Evolutionary conservation across 805 yeast species (phyloP).

Genomic region (Myxozyma neotropica): DNA sequence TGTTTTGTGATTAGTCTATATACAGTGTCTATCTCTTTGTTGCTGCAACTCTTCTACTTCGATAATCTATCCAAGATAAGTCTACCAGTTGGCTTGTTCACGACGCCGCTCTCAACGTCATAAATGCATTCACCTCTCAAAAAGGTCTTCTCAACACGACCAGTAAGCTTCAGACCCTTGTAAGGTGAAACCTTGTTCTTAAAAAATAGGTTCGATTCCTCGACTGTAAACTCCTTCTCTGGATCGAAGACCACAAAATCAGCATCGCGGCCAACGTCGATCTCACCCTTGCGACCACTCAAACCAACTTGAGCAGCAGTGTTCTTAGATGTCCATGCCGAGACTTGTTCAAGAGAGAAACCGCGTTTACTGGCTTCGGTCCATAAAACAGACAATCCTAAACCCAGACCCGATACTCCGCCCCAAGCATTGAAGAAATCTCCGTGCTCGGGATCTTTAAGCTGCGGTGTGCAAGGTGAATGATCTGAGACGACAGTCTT

Average conservation of each 20-base stretch:
- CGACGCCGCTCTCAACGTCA: conserved; percentile 37
- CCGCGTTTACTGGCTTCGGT: conserved; percentile 63
- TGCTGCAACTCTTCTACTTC: no score
- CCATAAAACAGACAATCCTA: conserved; percentile 79
- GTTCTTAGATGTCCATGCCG: conserved; percentile 76
- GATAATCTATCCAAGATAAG: conserved; percentile 25
- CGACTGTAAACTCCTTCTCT: conserved; percentile 45
- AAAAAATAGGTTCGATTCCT: conserved; percentile 60
- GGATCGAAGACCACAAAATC: conserved; percentile 85
- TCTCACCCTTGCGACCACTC: conserved; percentile 67
- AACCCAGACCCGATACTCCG: conserved; percentile 89
- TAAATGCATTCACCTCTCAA: conserved; percentile 75
- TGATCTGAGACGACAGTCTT: conserved; percentile 92
- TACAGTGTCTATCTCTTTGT: background rate
- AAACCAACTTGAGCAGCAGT: conserved; percentile 88
- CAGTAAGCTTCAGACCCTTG: conserved; percentile 66
- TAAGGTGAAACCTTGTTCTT: conserved; percentile 90
- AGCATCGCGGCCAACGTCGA: conserved; percentile 80
- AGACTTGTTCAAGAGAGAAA: conserved; percentile 61
- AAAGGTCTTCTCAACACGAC: conserved; percentile 73
- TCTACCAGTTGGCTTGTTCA: conserved; percentile 22
- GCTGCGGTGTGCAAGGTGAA: conserved; percentile 92
- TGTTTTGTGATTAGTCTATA: background rate
- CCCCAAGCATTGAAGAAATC: conserved; percentile 96
- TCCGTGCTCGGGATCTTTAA: conserved; percentile 78